A percentile compares a stretch with the other conserved stretches of the same genome.
These are phyloP conservation scores for Brassica incana DNA, from an alignment of 345 rosid genomes.

Conservation along the genomic window DNA sequence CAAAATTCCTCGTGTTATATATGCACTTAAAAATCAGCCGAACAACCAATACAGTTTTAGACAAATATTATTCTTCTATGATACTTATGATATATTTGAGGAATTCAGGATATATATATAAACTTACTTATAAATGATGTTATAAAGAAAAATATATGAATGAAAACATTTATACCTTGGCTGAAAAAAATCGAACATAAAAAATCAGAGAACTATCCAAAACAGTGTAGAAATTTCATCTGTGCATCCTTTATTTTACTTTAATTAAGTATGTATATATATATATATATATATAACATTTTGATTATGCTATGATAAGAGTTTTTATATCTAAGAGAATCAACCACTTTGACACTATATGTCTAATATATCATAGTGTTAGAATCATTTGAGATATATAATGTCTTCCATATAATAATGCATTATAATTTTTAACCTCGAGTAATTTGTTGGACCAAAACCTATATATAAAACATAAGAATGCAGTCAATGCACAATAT, in stretches of 20 bases:
- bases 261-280: neutral
- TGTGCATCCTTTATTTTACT: neutral
- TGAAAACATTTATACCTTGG: neutral
- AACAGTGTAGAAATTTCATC: neutral
- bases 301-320: neutral
- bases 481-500: neutral
- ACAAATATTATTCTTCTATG: neutral
- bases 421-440: neutral
- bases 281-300: neutral
- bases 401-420: neutral
- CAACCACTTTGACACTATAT: neutral
- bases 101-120: neutral
- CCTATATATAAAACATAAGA: neutral
- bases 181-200: neutral
- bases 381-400: neutral
- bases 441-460: neutral
- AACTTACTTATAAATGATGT: neutral
- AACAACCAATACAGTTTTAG: slow-evolving; percentile 5
- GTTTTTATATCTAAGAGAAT: neutral
- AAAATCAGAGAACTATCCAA: neutral
- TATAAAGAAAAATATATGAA: neutral
- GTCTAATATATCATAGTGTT: neutral
- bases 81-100: neutral
- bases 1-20: slow-evolving; percentile 41
- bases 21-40: slow-evolving; percentile 22